phyloP scores from a whole-genome alignment of 768 basidiomycete species.

The Lentinula guzmanii region DNA sequence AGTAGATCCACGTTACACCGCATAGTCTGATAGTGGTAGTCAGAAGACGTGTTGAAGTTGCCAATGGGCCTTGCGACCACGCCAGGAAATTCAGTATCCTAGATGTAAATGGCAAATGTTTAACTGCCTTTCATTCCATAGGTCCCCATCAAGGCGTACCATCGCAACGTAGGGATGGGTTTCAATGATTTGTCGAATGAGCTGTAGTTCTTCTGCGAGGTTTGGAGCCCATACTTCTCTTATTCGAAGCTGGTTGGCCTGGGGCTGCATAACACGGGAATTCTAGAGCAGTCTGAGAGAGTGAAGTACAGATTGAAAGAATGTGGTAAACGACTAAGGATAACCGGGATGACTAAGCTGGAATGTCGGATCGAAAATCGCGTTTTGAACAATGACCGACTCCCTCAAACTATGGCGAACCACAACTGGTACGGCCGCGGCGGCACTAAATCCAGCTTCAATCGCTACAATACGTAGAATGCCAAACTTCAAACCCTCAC shows the following conservation, averaged over 20 bases:
- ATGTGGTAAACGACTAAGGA: not conserved
- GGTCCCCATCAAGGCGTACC: conserved; percentile 31
- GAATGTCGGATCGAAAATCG: no score
- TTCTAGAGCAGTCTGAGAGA: not conserved
- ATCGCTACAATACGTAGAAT: no score
- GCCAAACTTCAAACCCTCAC: no score
- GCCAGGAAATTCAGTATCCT: conserved; percentile 99
- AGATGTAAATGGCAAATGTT: conserved; percentile 3
- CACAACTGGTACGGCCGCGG: no score
- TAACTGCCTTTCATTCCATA: not conserved
- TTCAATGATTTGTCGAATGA: conserved; percentile 82
- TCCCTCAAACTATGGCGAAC: no score
- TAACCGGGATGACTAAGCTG: not conserved
- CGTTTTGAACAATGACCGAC: no score
- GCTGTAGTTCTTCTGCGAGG: conserved; percentile 88
- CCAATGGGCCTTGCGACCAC: conserved; percentile 98
- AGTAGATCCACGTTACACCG: conserved; percentile 98
- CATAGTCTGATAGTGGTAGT: conserved; percentile 99
- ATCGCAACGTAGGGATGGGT: conserved; percentile 92
- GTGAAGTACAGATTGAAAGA: not conserved
- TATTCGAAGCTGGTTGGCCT: conserved; percentile 47
- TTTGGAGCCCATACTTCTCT: conserved; percentile 94
- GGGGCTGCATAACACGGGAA: not conserved
- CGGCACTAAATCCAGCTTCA: no score
- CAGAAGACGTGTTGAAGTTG: conserved; percentile 91